Evolutionary conservation across 306 rosid species (phyloP).

Genomic region (Medicago ruthenica): DNA sequence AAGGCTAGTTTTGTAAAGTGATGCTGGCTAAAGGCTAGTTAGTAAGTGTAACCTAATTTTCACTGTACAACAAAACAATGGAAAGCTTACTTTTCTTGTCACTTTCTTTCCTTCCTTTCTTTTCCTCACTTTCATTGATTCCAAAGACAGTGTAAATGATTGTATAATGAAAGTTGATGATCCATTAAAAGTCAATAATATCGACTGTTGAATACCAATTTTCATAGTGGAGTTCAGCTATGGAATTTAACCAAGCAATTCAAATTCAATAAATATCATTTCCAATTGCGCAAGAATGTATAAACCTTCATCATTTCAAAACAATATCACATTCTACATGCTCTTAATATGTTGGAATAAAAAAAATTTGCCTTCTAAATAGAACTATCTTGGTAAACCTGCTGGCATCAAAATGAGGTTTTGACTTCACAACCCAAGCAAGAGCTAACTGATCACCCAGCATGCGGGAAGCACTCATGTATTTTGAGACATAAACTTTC

Average conservation of each 20-base stretch:
- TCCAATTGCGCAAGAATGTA: background rate
- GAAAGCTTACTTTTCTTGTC: too few relatives aligned
- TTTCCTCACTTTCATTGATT: background rate
- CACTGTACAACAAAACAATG: background rate
- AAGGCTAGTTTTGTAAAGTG: too few relatives aligned
- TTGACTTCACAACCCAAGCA: too few relatives aligned
- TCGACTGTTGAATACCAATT: background rate
- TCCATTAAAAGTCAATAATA: background rate
- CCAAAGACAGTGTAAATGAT: background rate
- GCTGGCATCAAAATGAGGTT: too few relatives aligned
- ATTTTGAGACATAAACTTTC: too few relatives aligned
- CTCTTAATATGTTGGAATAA: background rate
- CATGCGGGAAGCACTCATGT: too few relatives aligned
- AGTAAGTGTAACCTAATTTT: too few relatives aligned
- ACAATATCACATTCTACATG: background rate
- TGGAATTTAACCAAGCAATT: background rate
- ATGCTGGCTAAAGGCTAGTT: too few relatives aligned
- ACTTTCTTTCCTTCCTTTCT: background rate
- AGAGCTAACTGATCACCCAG: too few relatives aligned
- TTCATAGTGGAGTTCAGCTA: background rate
- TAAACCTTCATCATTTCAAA: background rate
- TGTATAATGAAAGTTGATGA: background rate
- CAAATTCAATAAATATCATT: background rate
- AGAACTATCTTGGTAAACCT: slow-evolving; percentile 20
- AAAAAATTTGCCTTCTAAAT: background rate